phyloP scores from a whole-genome alignment of 139 green algal genomes.

The Chlamydomonas urium region DNA sequence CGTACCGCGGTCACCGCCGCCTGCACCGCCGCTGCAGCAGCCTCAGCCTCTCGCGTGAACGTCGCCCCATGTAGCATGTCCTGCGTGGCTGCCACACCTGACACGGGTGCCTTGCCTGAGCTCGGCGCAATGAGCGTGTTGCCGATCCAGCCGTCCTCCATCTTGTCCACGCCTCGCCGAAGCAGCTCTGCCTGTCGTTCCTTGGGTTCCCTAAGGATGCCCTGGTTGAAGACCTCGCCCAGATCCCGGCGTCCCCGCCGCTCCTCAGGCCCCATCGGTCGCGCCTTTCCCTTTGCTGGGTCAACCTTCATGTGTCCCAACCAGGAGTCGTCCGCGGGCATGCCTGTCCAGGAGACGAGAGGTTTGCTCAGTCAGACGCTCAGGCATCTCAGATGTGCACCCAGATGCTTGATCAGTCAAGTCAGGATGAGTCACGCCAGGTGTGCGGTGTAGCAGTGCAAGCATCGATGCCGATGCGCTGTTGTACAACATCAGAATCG shows the following conservation, averaged over 20 bases:
- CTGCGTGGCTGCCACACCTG: not conserved
- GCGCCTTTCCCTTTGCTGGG: constrained; percentile 32
- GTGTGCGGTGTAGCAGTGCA: not conserved
- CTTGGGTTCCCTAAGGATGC: not conserved
- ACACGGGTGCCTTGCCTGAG: constrained; percentile 8
- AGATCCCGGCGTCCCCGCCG: constrained; percentile 33
- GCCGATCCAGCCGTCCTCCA: constrained; percentile 15
- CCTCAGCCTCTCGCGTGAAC: too few relatives aligned
- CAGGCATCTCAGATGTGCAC: not conserved
- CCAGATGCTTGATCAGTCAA: not conserved
- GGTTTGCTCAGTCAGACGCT: not conserved
- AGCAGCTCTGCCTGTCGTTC: constrained; percentile 15
- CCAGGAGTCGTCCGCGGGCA: constrained; percentile 40
- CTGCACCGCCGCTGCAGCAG: too few relatives aligned
- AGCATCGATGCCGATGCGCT: too few relatives aligned
- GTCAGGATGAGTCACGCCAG: not conserved
- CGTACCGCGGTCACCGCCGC: too few relatives aligned
- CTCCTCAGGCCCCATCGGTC: constrained; percentile 30
- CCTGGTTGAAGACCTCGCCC: constrained; percentile 16
- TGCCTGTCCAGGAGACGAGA: constrained; percentile 9
- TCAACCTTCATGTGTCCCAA: constrained; percentile 41
- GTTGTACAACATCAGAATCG: too few relatives aligned
- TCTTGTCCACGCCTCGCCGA: constrained; percentile 19
- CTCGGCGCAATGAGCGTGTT: constrained; percentile 23
- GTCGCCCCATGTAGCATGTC: too few relatives aligned